Conservation (phyloP, 176 grass and related monocot species). For the Triticum monococcum region DNA sequence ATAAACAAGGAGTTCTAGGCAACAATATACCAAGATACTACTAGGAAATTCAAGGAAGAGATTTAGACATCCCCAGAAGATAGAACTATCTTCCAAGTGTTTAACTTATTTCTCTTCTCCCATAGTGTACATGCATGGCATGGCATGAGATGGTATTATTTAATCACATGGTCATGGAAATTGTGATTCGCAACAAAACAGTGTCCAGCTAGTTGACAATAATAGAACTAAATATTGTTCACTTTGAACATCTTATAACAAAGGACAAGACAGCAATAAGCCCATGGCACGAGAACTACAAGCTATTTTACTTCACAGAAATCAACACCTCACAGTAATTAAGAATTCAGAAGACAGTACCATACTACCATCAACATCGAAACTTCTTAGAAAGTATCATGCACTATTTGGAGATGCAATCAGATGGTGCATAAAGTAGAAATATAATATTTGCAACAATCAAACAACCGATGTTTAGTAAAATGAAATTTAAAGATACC, state of each 20-base stretch:
- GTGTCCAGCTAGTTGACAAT: not conserved
- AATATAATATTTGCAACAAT: not conserved
- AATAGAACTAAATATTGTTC: not conserved
- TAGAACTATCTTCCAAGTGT: not conserved
- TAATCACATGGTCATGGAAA: too few relatives aligned
- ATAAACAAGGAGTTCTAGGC: not conserved
- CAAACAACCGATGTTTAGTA: not conserved
- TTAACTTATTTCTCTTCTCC: not conserved
- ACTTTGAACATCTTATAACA: not conserved
- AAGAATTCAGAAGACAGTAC: not conserved
- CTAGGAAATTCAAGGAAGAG: not conserved
- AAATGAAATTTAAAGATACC: not conserved
- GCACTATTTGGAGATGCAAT: not conserved
- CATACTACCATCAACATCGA: not conserved
- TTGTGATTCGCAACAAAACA: not conserved
- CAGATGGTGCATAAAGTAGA: not conserved
- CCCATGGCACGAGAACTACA: not conserved
- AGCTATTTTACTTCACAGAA: not conserved
- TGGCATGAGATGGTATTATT: too few relatives aligned
- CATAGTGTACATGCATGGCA: not conserved
- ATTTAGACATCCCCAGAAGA: not conserved
- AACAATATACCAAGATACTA: not conserved
- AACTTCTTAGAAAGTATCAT: not conserved
- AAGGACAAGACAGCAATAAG: not conserved
- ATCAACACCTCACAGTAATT: not conserved